Base-by-base conservation (phyloP, 352 stramenopile species). In the Pythium chondricola region DNA sequence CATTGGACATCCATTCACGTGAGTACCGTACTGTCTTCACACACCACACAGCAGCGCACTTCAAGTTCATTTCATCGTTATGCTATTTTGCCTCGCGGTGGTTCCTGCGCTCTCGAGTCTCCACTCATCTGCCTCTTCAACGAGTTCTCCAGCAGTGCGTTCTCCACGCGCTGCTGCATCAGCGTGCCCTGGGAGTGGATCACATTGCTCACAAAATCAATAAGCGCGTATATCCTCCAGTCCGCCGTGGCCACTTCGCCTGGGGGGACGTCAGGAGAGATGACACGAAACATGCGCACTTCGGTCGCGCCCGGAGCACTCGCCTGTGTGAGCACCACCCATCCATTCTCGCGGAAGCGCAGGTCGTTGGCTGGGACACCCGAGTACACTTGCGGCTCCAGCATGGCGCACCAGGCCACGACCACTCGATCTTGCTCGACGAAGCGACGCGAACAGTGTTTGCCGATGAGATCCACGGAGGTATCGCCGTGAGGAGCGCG, bases 81-180 rank as follows among this genome's bases (percentile, higher is more conserved):
- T 35, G 10, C 4, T 36, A 20, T 10, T 43, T 24, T n/a, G 8
- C 36, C 21, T 16, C 31, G 38, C 13, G 16, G 1, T 14, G 3
- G 40, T 35, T 27, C 14, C 10, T n/a, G 40, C 35, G 16, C n/a
- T 25, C 6, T 21, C 31, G 44, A 27, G 29, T 20, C 22, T 16
- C 10, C 22, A 27, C 24, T 48, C 38, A 56, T 48, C 29, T 59
- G 51, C 16, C 43, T 33, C 43, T 59, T 59, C 21, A 52, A 32
- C 10, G 51, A 33, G 37, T 59, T 59, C 43, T 59, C 51, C n/a
- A 59, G 43, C 29, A 59, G 29, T 48, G 52, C 52, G 36, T 59
- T 52, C 17, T 59, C 51, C 9, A 59, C 43, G 24, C 48, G 29
- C 20, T 58, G 51, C 51, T 58, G 43, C 26, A 59, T 59, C 26